These are phyloP conservation scores for Karstenula rhodostoma DNA, from an alignment of 2,329 filamentous ascomycete species.

Conservation along the genomic window DNA sequence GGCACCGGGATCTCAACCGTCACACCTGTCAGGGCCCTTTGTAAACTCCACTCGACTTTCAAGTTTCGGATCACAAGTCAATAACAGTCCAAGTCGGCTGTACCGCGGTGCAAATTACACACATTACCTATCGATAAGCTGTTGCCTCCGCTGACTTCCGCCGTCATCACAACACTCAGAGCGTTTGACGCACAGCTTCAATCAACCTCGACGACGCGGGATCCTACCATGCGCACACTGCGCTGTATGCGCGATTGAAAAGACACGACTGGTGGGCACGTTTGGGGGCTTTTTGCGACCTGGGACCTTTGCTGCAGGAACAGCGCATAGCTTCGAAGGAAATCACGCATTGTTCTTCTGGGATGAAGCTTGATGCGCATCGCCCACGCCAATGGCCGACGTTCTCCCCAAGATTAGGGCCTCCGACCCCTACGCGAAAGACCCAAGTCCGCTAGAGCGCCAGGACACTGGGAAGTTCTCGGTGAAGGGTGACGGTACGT, in stretches of 20 bases:
- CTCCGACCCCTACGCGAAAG: slow-evolving; percentile 51
- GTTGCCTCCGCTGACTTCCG: slow-evolving; percentile 5
- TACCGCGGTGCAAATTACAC: background rate
- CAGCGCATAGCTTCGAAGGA: background rate
- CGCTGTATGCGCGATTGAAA: background rate
- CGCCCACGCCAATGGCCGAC: slow-evolving; percentile 44
- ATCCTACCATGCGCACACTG: background rate
- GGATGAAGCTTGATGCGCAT: slow-evolving; percentile 11
- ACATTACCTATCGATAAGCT: slow-evolving; percentile 4
- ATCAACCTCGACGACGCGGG: background rate
- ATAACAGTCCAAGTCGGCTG: background rate
- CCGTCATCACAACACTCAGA: background rate
- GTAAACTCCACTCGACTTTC: background rate
- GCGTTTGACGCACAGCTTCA: background rate
- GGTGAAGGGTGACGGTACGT: slow-evolving; percentile 38
- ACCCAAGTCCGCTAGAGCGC: slow-evolving; percentile 39
- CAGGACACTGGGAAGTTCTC: slow-evolving; percentile 36
- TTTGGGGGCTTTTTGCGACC: background rate
- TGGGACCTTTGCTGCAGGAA: background rate
- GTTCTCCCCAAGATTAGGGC: slow-evolving; percentile 54
- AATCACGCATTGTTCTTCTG: slow-evolving; percentile 1
- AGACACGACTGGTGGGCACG: background rate
- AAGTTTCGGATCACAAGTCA: background rate
- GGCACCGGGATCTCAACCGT: background rate
- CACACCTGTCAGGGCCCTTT: background rate